Percentiles rank a stretch among this genome's conserved stretches.
phyloP scores from a whole-genome alignment of 1,284 basidiomycete genomes.

The Fomes fomentarius region DNA sequence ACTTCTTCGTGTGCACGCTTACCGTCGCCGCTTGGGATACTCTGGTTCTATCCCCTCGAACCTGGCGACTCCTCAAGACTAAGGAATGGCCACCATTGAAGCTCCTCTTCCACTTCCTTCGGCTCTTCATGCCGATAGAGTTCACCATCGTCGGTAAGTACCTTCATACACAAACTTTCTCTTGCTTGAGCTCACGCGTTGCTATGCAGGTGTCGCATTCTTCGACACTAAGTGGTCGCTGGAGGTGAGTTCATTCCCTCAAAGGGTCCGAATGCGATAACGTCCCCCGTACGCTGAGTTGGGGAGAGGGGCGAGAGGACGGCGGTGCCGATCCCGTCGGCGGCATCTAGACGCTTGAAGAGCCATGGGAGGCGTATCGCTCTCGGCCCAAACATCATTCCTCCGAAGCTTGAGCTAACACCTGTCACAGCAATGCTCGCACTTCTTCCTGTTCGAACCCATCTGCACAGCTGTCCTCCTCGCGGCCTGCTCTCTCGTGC shows the following conservation, averaged over 20 bases:
- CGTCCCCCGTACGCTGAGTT: background rate
- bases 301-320: background rate
- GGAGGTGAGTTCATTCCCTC: constrained; percentile 41
- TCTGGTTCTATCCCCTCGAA: constrained; percentile 76
- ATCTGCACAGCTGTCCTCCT: constrained; percentile 80
- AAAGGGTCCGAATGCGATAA: background rate
- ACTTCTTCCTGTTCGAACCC: constrained; percentile 83
- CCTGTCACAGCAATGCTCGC: constrained; percentile 52
- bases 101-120: constrained; percentile 70
- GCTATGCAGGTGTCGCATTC: constrained; percentile 68
- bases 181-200: constrained; percentile 1
- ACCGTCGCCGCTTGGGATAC: constrained; percentile 87
- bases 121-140: constrained; percentile 75
- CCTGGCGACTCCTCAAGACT: constrained; percentile 70
- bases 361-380: background rate
- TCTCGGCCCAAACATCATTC: background rate
- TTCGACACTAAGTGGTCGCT: constrained; percentile 73
- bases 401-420: constrained; percentile 10
- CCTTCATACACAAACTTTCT: background rate
- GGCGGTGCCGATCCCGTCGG: constrained; percentile 1
- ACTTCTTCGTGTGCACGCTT: constrained; percentile 83
- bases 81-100: constrained; percentile 78
- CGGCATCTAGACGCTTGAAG: background rate
- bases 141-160: constrained; percentile 72
- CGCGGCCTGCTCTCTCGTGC: constrained; percentile 68